phyloP scores from a whole-genome alignment of 331 rosid genomes.

The Arachis monticola region DNA sequence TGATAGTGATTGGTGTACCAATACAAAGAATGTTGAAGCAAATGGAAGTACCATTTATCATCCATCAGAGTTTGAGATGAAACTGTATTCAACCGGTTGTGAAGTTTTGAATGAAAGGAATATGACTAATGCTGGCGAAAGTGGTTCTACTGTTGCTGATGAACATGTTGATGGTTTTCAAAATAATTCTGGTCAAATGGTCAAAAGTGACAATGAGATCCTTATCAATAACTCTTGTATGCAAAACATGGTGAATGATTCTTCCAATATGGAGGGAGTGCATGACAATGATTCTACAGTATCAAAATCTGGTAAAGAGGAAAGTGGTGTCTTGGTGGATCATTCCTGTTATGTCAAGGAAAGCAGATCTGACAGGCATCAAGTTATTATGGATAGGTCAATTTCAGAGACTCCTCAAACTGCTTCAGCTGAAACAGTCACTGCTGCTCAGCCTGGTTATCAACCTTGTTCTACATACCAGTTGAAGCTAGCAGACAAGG shows the following conservation, averaged over 20 bases:
- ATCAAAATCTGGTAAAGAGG: conserved; percentile 56
- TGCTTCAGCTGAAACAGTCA: conserved; percentile 43
- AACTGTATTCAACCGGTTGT: conserved; percentile 43
- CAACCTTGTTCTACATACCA: conserved; percentile 47
- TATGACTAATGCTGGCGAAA: conserved; percentile 41
- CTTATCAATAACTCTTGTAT: conserved; percentile 46
- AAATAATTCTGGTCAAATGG: conserved; percentile 42
- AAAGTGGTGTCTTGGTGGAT: conserved; percentile 46
- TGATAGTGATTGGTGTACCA: conserved; percentile 61
- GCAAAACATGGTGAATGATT: conserved; percentile 49
- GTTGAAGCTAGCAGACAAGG: conserved; percentile 65
- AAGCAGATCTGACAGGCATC: conserved; percentile 41
- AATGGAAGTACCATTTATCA: conserved; percentile 56
- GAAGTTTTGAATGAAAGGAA: conserved; percentile 56
- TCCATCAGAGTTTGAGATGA: conserved; percentile 54
- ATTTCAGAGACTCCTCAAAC: conserved; percentile 49
- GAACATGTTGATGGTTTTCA: conserved; percentile 51
- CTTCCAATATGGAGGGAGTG: conserved; percentile 52
- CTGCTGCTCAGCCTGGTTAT: conserved; percentile 49
- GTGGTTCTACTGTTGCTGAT: conserved; percentile 45
- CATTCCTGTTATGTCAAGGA: conserved; percentile 52
- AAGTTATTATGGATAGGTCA: conserved; percentile 48
- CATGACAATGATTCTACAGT: conserved; percentile 48
- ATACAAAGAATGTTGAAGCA: conserved; percentile 52
- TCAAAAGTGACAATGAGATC: conserved; percentile 54